Percentiles rank a stretch among this genome's conserved stretches.
These are phyloP conservation scores for Acmispon strigosus DNA, from an alignment of 306 rosid species.

Conservation along the genomic window DNA sequence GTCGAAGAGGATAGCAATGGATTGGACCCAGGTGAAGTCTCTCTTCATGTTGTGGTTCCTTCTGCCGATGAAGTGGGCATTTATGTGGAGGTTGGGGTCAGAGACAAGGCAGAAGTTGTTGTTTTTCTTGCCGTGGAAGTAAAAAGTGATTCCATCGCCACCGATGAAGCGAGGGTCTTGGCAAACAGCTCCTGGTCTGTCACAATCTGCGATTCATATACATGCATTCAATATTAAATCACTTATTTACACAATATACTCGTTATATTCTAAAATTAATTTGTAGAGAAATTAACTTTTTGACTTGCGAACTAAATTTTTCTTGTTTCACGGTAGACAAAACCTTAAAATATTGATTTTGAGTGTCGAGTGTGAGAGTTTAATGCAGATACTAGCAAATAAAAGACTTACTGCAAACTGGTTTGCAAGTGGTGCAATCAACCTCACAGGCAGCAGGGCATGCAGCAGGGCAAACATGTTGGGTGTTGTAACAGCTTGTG, in stretches of 20 bases:
- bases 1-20: constrained; percentile 51
- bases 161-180: constrained; percentile 62
- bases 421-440: constrained; percentile 53
- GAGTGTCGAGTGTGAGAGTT: no score
- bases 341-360: no score
- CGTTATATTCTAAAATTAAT: no score
- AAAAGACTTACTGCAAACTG: constrained; percentile 50
- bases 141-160: constrained; percentile 59
- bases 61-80: constrained; percentile 63
- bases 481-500: no score
- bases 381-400: neutral
- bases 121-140: constrained; percentile 72
- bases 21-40: constrained; percentile 78
- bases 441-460: constrained; percentile 49
- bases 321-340: no score
- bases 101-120: constrained; percentile 52
- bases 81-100: constrained; percentile 60
- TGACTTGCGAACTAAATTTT: no score
- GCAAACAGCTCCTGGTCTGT: constrained; percentile 41
- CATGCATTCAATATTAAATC: neutral
- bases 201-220: constrained; percentile 8
- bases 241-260: no score
- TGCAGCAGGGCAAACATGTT: neutral
- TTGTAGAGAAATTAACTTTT: no score
- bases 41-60: constrained; percentile 44